Conservation (phyloP, 2,329 filamentous ascomycete genomes). For the Colletotrichum neosansevieriae region DNA sequence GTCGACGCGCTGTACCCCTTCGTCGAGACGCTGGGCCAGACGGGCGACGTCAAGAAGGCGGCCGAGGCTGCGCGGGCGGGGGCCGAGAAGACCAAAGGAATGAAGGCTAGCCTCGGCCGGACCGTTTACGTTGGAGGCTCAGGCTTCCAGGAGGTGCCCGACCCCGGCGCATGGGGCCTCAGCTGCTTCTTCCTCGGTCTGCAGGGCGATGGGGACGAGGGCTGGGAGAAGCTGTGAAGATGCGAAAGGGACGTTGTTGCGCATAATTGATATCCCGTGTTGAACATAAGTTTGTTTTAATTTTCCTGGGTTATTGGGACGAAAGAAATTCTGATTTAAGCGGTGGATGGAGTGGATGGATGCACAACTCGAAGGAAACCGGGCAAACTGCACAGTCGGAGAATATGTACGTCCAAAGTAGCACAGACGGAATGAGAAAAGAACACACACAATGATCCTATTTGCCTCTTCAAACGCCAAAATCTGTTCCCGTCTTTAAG, state of each 20-base stretch:
- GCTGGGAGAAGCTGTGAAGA: conserved; percentile 50
- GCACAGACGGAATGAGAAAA: neutral
- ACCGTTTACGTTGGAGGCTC: conserved; percentile 82
- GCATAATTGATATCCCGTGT: conserved; percentile 17
- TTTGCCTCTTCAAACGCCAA: conserved; percentile 54
- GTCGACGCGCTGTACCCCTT: conserved; percentile 93
- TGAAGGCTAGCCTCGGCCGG: conserved; percentile 89
- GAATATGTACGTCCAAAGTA: neutral
- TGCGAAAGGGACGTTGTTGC: neutral
- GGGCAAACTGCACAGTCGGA: conserved; percentile 17
- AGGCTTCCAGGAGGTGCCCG: conserved; percentile 62
- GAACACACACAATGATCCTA: conserved; percentile 34
- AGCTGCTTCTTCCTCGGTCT: conserved; percentile 86
- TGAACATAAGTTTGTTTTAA: neutral
- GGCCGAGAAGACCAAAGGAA: conserved; percentile 87
- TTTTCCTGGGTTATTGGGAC: neutral
- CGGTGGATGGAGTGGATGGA: neutral
- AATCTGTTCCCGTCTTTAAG: conserved; percentile 45
- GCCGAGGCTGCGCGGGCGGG: conserved; percentile 81
- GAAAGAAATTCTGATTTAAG: conserved; percentile 3
- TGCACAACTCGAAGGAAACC: conserved; percentile 18
- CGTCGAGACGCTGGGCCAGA: conserved; percentile 75
- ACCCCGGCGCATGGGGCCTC: conserved; percentile 79
- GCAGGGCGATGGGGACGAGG: conserved; percentile 64
- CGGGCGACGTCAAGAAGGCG: conserved; percentile 77